Conservation (phyloP, 257 asterid species). For the Solanum lycopersicoides region DNA sequence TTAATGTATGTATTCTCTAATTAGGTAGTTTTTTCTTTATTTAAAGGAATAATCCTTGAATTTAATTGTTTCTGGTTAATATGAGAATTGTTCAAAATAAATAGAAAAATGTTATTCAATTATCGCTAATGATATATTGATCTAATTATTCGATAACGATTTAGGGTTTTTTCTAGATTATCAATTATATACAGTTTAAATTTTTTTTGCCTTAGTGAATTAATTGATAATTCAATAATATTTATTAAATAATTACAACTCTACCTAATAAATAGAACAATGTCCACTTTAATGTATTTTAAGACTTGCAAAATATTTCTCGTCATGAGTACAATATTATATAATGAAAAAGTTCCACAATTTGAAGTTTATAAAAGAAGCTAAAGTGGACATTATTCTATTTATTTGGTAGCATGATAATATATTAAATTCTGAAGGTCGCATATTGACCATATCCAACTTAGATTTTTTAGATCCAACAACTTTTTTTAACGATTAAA, state of each 20-base stretch:
- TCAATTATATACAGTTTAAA: no score
- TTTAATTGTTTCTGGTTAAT: not conserved
- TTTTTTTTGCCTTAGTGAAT: no score
- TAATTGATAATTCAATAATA: no score
- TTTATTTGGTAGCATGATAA: not conserved
- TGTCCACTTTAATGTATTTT: not conserved
- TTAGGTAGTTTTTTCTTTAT: constrained; percentile 9
- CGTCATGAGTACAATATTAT: not conserved
- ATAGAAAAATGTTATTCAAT: no score
- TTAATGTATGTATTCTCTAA: not conserved
- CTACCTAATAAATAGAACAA: not conserved
- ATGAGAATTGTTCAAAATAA: not conserved
- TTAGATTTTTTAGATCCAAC: not conserved
- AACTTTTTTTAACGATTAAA: not conserved
- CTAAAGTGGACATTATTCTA: not conserved
- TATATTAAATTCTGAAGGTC: not conserved
- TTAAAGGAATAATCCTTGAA: not conserved
- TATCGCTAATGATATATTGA: no score
- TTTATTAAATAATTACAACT: no score
- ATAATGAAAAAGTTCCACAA: not conserved
- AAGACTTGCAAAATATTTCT: not conserved
- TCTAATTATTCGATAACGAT: not conserved
- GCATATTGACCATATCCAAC: not conserved
- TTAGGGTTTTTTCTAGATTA: no score
- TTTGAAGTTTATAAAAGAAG: not conserved